Evolutionary conservation across 805 yeast species (phyloP).

Genomic region (Kluyveromyces aestuarii): DNA sequence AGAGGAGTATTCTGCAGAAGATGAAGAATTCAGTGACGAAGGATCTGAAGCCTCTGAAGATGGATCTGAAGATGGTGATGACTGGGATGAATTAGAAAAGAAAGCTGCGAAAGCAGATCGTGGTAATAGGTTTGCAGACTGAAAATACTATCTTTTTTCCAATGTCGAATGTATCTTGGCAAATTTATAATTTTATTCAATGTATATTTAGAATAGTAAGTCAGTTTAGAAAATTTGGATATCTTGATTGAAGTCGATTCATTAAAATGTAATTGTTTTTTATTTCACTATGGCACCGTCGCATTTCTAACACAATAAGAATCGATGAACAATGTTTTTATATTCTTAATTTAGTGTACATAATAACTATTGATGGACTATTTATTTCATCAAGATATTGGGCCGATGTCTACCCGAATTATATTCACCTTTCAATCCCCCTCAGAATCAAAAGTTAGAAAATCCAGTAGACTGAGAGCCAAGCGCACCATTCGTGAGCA

Average conservation of each 20-base stretch:
- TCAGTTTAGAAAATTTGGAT: no score
- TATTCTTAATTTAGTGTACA: no score
- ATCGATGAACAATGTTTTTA: no score
- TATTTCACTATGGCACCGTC: no score
- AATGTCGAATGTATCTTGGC: background rate
- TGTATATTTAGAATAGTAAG: no score
- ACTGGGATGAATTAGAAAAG: constrained; percentile 32
- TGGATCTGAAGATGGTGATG: constrained; percentile 32
- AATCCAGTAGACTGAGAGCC: constrained; percentile 62
- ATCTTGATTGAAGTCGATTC: no score
- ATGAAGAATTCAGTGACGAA: constrained; percentile 19
- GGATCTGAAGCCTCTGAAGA: constrained; percentile 26
- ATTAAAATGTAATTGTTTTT: no score
- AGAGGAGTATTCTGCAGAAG: constrained; percentile 26
- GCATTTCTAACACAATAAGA: no score
- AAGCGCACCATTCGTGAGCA: constrained; percentile 76
- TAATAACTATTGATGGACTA: no score
- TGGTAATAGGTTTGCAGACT: constrained; percentile 21
- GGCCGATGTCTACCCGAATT: no score
- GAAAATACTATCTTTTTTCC: background rate
- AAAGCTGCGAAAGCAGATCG: constrained; percentile 33
- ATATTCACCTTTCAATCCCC: background rate
- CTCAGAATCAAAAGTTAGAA: constrained; percentile 6
- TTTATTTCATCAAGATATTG: no score
- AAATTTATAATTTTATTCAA: background rate